Conservation (phyloP, 1,139 yeast genomes). For the Groenewaldozyma auringiensis region DNA sequence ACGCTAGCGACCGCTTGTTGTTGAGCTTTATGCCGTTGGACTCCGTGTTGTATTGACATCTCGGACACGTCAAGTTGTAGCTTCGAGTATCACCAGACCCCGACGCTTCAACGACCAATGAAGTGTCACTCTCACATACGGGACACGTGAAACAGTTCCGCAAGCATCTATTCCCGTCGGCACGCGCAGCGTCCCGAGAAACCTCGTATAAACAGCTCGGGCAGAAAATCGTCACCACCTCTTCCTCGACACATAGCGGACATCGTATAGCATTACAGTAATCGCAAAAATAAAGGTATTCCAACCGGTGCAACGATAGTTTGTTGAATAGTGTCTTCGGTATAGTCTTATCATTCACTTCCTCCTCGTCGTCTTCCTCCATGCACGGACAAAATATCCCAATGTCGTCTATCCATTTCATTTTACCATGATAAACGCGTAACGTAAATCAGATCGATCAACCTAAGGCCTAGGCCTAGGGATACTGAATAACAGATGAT, state of each 20-base stretch:
- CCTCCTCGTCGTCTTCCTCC: constrained; percentile 6
- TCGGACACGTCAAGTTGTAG: constrained; percentile 18
- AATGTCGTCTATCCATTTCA: background rate
- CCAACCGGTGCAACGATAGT: constrained; percentile 13
- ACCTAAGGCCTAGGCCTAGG: background rate
- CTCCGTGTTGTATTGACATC: constrained; percentile 19
- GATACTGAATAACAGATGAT: background rate
- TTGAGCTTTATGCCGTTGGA: constrained; percentile 7
- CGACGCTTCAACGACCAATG: constrained; percentile 10
- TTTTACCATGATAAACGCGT: too few relatives aligned
- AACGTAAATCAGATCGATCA: background rate
- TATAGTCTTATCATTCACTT: background rate
- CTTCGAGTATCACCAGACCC: constrained; percentile 6
- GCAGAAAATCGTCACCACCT: constrained; percentile 23
- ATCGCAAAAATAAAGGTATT: constrained; percentile 25
- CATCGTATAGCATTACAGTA: constrained; percentile 22
- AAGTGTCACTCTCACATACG: constrained; percentile 13
- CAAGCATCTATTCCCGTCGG: constrained; percentile 20
- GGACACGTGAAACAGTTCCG: constrained; percentile 27
- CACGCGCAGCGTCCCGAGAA: constrained; percentile 20
- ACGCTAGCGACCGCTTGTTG: constrained; percentile 13
- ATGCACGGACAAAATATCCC: constrained; percentile 15
- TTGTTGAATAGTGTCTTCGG: constrained; percentile 12
- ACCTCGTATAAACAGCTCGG: constrained; percentile 26
- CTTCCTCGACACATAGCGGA: constrained; percentile 23